phyloP scores from a whole-genome alignment of 2,329 filamentous ascomycete genomes.

The Pseudogymnoascus sp. region DNA sequence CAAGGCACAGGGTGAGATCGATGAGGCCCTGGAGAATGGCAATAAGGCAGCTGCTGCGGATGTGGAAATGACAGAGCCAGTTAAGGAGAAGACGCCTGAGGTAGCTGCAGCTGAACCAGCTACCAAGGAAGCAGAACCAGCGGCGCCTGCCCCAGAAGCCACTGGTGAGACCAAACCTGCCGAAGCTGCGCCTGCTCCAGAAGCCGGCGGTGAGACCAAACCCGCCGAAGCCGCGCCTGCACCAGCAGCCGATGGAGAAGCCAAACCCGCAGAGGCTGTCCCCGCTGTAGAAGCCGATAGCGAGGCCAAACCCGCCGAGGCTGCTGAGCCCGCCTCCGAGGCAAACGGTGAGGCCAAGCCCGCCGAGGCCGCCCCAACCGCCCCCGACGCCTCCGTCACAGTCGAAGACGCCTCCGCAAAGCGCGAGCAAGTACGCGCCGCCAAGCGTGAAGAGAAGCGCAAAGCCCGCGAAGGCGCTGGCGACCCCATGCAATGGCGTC shows the following conservation, averaged over 20 bases:
- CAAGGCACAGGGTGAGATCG: slow-evolving; percentile 40
- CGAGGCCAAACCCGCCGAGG: slow-evolving; percentile 14
- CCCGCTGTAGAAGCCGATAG: slow-evolving; percentile 9
- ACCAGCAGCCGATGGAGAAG: slow-evolving; percentile 9
- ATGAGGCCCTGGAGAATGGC: slow-evolving; percentile 37
- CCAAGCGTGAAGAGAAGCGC: slow-evolving; percentile 23
- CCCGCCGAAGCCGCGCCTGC: slow-evolving; percentile 12
- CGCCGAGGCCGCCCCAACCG: slow-evolving; percentile 9
- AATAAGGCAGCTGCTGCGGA: slow-evolving; percentile 25
- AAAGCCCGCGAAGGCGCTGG: slow-evolving; percentile 23
- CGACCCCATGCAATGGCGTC: slow-evolving; percentile 46
- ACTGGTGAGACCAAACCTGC: not conserved
- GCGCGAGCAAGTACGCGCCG: slow-evolving; percentile 21
- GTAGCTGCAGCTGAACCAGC: slow-evolving; percentile 11
- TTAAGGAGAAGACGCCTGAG: slow-evolving; percentile 22
- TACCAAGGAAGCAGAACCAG: slow-evolving; percentile 14
- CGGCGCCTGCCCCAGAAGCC: not conserved
- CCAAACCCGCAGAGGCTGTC: slow-evolving; percentile 12
- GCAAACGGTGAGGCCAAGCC: not conserved
- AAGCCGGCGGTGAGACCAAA: slow-evolving; percentile 10
- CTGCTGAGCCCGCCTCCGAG: slow-evolving; percentile 8
- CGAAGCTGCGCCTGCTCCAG: slow-evolving; percentile 11
- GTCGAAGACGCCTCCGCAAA: slow-evolving; percentile 19
- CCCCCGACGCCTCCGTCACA: slow-evolving; percentile 12
- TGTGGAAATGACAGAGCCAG: slow-evolving; percentile 20